These are phyloP conservation scores for Ganoderma multipileum DNA, from an alignment of 1,284 basidiomycete genomes.

Conservation along the genomic window DNA sequence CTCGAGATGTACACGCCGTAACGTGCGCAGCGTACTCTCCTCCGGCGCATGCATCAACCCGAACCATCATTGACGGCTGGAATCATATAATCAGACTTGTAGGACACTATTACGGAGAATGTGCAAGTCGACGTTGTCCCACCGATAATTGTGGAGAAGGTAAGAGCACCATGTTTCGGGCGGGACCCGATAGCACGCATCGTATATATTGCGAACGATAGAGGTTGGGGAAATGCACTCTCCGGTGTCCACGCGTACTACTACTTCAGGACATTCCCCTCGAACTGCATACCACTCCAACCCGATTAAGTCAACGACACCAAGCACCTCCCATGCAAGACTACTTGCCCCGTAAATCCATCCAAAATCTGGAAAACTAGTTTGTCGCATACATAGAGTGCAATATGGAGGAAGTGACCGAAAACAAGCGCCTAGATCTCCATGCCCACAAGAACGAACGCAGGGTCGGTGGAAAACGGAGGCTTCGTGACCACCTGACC, in stretches of 20 bases:
- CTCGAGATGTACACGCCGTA: neutral
- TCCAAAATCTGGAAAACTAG: neutral
- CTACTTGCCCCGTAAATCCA: constrained; percentile 6
- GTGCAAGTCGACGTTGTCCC: neutral
- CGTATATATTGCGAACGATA: neutral
- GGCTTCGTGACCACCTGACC: constrained; percentile 80
- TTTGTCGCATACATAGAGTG: neutral
- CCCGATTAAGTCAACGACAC: constrained; percentile 16
- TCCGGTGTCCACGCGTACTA: constrained; percentile 11
- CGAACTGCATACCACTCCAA: neutral
- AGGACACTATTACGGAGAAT: neutral
- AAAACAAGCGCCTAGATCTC: constrained; percentile 56
- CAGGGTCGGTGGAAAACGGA: constrained; percentile 71
- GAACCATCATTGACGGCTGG: neutral
- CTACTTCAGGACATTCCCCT: constrained; percentile 1
- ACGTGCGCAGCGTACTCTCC: neutral
- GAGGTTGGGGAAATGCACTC: constrained; percentile 8
- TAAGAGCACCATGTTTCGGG: neutral
- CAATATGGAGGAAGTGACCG: neutral
- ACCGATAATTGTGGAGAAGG: neutral
- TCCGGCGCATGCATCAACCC: neutral
- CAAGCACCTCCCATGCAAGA: constrained; percentile 15
- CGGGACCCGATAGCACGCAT: neutral
- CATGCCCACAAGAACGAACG: constrained; percentile 78
- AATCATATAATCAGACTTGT: neutral